Percentiles rank a stretch among this genome's conserved stretches.
Conservation (phyloP, 495 filamentous ascomycete species). For the Penicillium daleae region DNA sequence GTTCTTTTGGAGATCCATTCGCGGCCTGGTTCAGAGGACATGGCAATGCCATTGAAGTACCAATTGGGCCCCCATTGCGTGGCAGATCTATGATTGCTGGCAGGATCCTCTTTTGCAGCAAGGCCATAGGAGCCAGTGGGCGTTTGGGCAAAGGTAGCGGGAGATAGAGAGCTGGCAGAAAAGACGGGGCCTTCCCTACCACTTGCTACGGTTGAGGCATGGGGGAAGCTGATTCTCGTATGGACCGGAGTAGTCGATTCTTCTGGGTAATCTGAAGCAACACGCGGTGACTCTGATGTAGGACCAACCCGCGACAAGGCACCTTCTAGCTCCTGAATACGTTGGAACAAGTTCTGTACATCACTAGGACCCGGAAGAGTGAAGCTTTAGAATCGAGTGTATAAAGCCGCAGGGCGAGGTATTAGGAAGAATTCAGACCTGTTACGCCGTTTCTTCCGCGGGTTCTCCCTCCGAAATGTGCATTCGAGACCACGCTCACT, state of each 20-base stretch:
- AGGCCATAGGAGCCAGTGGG: background rate
- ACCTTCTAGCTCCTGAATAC: conserved; percentile 20
- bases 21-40: conserved; percentile 17
- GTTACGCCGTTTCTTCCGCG: conserved; percentile 17
- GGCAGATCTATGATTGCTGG: background rate
- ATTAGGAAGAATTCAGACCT: background rate
- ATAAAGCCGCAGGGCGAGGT: background rate
- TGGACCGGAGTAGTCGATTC: background rate
- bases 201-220: conserved; percentile 2
- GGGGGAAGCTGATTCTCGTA: background rate
- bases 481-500: conserved; percentile 19
- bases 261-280: background rate
- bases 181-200: background rate
- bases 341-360: conserved; percentile 9
- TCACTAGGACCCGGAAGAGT: conserved; percentile 1
- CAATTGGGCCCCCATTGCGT: conserved; percentile 25
- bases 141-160: background rate
- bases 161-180: background rate
- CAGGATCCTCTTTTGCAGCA: background rate
- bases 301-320: conserved; percentile 4
- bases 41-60: conserved; percentile 27
- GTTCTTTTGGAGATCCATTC: conserved; percentile 25
- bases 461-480: conserved; percentile 22
- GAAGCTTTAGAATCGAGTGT: background rate
- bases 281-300: background rate